These are phyloP conservation scores for Beauveria sp. DNA, from an alignment of 2,329 filamentous ascomycete genomes.

Conservation along the genomic window DNA sequence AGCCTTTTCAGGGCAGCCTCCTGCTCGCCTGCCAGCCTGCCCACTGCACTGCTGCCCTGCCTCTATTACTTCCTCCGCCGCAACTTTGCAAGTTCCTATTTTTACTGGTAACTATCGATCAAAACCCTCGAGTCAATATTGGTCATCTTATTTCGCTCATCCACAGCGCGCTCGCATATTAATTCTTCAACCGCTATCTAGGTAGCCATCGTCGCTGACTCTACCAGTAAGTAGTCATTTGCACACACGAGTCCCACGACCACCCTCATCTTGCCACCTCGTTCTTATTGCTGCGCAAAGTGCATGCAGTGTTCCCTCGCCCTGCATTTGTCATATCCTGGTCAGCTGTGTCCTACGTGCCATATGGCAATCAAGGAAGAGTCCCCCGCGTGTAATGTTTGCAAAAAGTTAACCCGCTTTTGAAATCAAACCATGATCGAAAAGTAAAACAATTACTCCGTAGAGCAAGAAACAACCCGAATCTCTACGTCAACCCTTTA, in stretches of 20 bases:
- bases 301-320: too few relatives aligned
- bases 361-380: background rate
- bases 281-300: background rate
- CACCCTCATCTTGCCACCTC: background rate
- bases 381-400: background rate
- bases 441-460: background rate
- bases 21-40: too few relatives aligned
- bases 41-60: too few relatives aligned
- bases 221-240: too few relatives aligned
- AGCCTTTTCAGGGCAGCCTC: constrained; percentile 1
- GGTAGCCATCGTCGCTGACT: background rate
- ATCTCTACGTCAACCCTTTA: too few relatives aligned
- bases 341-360: background rate
- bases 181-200: too few relatives aligned
- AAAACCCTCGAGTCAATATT: background rate
- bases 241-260: too few relatives aligned
- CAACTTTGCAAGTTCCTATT: background rate
- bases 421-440: background rate
- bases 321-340: too few relatives aligned
- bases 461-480: too few relatives aligned
- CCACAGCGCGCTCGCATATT: too few relatives aligned
- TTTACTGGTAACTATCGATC: background rate
- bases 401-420: background rate
- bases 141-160: background rate
- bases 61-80: too few relatives aligned